A percentile compares a stretch with the other conserved stretches of the same genome.
These are phyloP conservation scores for Chondrus crispus DNA, from an alignment of 23 red algal species.

Conservation along the genomic window DNA sequence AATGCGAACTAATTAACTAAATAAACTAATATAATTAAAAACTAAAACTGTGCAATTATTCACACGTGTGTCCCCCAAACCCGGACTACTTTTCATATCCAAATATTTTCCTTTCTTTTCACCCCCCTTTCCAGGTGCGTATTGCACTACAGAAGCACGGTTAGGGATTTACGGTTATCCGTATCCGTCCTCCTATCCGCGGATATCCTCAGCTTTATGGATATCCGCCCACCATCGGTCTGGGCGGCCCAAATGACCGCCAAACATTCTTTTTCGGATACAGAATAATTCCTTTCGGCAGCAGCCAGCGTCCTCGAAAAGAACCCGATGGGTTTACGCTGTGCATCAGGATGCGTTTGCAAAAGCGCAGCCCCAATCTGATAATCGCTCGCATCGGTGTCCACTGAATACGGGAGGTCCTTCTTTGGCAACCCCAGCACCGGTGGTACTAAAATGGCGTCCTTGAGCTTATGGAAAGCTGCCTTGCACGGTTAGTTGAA, in stretches of 20 bases:
- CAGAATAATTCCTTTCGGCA: not conserved
- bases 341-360: not conserved
- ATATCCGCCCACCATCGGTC: too few species aligned
- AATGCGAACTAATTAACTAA: too few species aligned
- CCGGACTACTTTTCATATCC: too few species aligned
- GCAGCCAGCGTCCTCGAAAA: not conserved
- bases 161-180: too few species aligned
- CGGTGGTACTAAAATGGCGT: not conserved
- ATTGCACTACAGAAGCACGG: too few species aligned
- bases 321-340: not conserved
- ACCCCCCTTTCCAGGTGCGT: too few species aligned
- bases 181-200: too few species aligned
- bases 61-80: too few species aligned
- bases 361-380: not conserved
- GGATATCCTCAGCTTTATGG: too few species aligned
- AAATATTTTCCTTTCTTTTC: too few species aligned
- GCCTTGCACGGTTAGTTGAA: not conserved
- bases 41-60: too few species aligned
- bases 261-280: not conserved
- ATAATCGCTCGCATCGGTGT: not conserved
- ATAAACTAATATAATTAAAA: too few species aligned
- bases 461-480: not conserved
- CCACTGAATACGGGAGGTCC: not conserved
- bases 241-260: conserved; percentile 7
- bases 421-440: not conserved